phyloP scores from a whole-genome alignment of 352 stramenopile species.

The Ophiocytium majus region DNA sequence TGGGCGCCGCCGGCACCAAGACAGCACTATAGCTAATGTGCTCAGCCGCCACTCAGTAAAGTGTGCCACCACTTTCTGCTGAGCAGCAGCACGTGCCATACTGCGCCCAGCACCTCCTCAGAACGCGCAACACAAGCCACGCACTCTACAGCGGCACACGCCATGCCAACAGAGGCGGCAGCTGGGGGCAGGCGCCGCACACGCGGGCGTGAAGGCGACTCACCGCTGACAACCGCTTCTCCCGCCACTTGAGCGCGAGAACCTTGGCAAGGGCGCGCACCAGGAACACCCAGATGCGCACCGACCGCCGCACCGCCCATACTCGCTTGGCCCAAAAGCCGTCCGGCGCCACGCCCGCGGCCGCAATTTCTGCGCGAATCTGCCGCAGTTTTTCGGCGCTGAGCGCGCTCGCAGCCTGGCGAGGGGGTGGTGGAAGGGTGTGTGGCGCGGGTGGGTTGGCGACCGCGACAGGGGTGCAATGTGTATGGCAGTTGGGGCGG shows the following conservation, averaged over 20 bases:
- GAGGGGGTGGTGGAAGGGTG: background rate
- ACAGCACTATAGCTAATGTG: no score
- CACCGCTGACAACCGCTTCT: background rate
- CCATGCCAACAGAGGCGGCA: no score
- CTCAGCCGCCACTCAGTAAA: no score
- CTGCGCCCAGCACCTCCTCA: no score
- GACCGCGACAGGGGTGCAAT: background rate
- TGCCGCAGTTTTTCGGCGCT: background rate
- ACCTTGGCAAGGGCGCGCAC: conserved; percentile 45
- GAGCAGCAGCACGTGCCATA: no score
- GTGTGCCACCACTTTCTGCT: no score
- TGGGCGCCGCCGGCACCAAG: no score
- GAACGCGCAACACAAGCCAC: no score
- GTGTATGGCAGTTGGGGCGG: background rate
- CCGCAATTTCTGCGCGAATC: background rate
- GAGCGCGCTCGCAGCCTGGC: background rate
- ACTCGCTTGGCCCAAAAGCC: background rate
- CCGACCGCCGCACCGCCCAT: conserved; percentile 21
- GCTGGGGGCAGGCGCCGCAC: no score
- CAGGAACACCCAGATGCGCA: conserved; percentile 50
- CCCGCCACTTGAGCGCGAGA: conserved; percentile 37
- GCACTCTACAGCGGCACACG: no score
- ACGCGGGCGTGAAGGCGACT: conserved; percentile 13
- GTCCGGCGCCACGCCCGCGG: background rate
- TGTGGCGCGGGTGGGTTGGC: background rate